Percentiles rank a stretch among this genome's conserved stretches.
Conservation (phyloP, 73 alveolate genomes). For the Vitrella brassicaformis region DNA sequence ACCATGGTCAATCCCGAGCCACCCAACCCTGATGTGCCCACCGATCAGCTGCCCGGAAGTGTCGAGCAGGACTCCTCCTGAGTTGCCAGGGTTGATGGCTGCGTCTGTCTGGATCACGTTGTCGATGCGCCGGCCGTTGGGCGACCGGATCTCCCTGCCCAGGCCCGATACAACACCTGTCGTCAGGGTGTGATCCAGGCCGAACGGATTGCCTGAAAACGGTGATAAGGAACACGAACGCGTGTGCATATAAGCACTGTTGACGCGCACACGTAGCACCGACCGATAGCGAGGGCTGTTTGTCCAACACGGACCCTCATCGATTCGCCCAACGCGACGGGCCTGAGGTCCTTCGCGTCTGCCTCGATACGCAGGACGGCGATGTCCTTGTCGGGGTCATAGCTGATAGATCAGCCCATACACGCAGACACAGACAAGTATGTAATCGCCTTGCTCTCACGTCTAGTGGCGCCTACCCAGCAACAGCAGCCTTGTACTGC, state of each 20-base stretch:
- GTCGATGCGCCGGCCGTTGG: not conserved
- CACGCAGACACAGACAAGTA: not conserved
- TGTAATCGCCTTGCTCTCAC: not conserved
- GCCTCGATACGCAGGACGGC: not conserved
- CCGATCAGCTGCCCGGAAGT: conserved; percentile 13
- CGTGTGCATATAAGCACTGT: too few relatives aligned
- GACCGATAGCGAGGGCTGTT: conserved; percentile 15
- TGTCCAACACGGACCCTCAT: not conserved
- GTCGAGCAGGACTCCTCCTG: conserved; percentile 23
- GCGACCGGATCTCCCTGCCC: conserved; percentile 15
- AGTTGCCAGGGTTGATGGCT: conserved; percentile 36
- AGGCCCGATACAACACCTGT: conserved; percentile 17
- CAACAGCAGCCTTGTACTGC: not conserved
- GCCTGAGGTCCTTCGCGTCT: not conserved
- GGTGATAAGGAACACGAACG: too few relatives aligned
- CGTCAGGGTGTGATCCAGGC: conserved; percentile 25
- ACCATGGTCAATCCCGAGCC: not conserved
- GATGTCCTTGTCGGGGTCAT: not conserved
- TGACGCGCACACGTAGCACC: too few relatives aligned
- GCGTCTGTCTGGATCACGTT: conserved; percentile 27
- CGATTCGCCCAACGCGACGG: not conserved
- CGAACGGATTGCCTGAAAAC: conserved; percentile 26
- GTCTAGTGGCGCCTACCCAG: not conserved
- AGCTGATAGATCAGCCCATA: not conserved
- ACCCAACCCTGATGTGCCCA: not conserved